phyloP scores from a whole-genome alignment of 1,284 basidiomycete genomes.

The Athelia sp. region DNA sequence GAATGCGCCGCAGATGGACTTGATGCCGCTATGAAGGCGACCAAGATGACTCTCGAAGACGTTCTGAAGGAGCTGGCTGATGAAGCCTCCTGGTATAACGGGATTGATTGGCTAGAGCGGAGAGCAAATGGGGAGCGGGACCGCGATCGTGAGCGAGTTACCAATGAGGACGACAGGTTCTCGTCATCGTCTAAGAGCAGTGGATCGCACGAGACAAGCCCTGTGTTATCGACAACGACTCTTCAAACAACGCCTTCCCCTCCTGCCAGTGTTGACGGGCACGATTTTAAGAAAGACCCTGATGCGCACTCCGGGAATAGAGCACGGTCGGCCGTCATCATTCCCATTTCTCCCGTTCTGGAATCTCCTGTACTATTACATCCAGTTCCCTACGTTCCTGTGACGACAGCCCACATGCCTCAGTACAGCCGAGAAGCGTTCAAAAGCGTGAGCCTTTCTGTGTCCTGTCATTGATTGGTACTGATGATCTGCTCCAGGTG shows the following conservation, averaged over 20 bases:
- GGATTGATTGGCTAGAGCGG: conserved; percentile 56
- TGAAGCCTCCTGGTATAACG: conserved; percentile 58
- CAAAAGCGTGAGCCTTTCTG: conserved; percentile 32
- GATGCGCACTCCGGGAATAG: conserved; percentile 9
- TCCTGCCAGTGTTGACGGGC: conserved; percentile 37
- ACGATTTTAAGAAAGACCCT: conserved; percentile 13
- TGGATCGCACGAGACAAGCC: conserved; percentile 60
- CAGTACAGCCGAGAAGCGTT: conserved; percentile 56
- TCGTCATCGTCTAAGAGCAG: conserved; percentile 42
- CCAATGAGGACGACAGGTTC: conserved; percentile 35
- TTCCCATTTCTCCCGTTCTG: conserved; percentile 51
- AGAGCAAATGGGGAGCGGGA: conserved; percentile 25
- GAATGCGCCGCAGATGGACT: conserved; percentile 42
- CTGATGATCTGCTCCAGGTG: conserved; percentile 31
- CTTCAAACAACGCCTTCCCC: conserved; percentile 72
- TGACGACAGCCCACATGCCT: conserved; percentile 54
- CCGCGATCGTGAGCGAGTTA: conserved; percentile 20
- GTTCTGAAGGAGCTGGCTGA: conserved; percentile 52
- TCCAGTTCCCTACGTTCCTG: conserved; percentile 63
- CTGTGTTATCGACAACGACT: conserved; percentile 68
- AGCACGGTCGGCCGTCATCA: conserved; percentile 23
- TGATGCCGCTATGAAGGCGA: conserved; percentile 40
- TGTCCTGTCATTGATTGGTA: conserved; percentile 4
- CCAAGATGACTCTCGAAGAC: conserved; percentile 55
- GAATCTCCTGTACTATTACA: conserved; percentile 52